These are phyloP conservation scores for Lignosus rhinocerotis DNA, from an alignment of 1,284 basidiomycete genomes.

Conservation along the genomic window DNA sequence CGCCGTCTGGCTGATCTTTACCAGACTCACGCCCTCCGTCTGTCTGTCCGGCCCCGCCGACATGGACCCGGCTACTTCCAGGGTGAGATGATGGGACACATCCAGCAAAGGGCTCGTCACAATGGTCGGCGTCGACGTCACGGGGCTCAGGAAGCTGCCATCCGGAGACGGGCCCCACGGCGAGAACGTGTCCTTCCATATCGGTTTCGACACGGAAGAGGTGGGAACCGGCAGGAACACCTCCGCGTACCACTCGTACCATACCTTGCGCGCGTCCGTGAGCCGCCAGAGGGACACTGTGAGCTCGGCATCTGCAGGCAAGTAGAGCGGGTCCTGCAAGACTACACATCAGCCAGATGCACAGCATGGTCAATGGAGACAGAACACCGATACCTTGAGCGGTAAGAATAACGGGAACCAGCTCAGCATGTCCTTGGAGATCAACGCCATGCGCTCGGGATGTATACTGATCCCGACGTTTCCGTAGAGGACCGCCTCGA, in stretches of 20 bases:
- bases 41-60: constrained; percentile 26
- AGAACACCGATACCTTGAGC: constrained; percentile 57
- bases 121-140: constrained; percentile 46
- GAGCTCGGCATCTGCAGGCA: constrained; percentile 90
- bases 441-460: constrained; percentile 79
- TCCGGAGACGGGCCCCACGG: constrained; percentile 19
- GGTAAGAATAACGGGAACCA: constrained; percentile 99
- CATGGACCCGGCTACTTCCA: constrained; percentile 10
- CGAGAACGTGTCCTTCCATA: constrained; percentile 22
- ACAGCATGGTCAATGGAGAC: background rate
- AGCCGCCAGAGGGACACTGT: constrained; percentile 95
- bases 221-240: constrained; percentile 73
- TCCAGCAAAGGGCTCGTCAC: constrained; percentile 60
- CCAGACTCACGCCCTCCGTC: constrained; percentile 38
- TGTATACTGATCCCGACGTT: constrained; percentile 93
- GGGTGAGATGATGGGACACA: constrained; percentile 17
- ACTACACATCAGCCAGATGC: background rate
- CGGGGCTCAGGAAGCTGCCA: constrained; percentile 30
- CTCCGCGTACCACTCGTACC: constrained; percentile 99
- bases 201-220: constrained; percentile 25
- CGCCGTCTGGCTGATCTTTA: constrained; percentile 92
- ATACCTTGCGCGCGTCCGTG: constrained; percentile 85
- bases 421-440: constrained; percentile 95
- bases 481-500: constrained; percentile 92
- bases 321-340: constrained; percentile 83